Conservation (phyloP, 192 early-diverging fungal species). For the Mortierella hygrophila region DNA sequence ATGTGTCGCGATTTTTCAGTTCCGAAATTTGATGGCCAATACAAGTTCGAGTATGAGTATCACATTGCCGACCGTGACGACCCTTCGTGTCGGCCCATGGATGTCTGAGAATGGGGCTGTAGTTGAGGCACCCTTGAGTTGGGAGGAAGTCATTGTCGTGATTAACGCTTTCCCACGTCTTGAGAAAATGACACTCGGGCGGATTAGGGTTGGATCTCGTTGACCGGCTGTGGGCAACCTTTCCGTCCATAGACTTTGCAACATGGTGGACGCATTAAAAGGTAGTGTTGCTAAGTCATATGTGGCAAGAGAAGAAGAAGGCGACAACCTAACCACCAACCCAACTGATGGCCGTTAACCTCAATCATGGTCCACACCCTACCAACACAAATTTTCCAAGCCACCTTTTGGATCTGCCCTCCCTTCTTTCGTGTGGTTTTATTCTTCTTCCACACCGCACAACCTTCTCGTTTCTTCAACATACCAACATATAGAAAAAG, state of each 20-base stretch:
- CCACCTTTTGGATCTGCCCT: too few species aligned
- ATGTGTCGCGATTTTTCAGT: background rate
- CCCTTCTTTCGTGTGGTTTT: too few species aligned
- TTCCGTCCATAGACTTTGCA: background rate
- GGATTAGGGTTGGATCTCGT: background rate
- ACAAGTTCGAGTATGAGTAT: background rate
- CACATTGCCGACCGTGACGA: background rate
- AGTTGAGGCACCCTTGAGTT: background rate
- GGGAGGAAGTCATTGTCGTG: background rate
- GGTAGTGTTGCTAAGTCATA: background rate
- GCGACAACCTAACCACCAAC: too few species aligned
- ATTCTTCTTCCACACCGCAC: too few species aligned
- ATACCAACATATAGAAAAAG: background rate
- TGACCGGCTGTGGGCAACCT: background rate
- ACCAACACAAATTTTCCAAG: too few species aligned
- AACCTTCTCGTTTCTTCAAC: background rate
- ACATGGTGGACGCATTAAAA: too few species aligned
- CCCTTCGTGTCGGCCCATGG: background rate
- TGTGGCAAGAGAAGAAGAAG: too few species aligned
- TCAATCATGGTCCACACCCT: too few species aligned
- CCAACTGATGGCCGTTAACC: too few species aligned
- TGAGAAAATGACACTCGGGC: background rate
- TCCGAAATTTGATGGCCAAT: background rate
- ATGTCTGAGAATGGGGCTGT: background rate
- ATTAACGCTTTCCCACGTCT: background rate